phyloP scores from a whole-genome alignment of 176 grass and related monocot genomes.

The Poa annua region DNA sequence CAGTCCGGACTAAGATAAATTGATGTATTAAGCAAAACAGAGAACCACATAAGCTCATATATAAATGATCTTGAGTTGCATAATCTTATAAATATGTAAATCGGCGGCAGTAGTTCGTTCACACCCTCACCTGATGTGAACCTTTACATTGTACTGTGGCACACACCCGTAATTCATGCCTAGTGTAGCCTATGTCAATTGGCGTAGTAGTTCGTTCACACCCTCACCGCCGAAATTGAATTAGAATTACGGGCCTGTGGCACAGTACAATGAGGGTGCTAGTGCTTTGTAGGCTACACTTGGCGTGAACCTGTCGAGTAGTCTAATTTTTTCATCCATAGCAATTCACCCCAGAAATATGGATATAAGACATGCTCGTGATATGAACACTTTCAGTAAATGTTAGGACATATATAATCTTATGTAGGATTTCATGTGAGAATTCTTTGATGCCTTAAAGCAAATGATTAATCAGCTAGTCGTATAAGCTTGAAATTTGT shows the following conservation, averaged over 20 bases:
- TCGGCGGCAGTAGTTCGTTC: not conserved
- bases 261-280: not conserved
- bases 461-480: not conserved
- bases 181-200: no score
- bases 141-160: not conserved
- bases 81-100: not conserved
- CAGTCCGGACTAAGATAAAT: not conserved
- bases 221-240: not conserved
- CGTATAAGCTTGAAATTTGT: not conserved
- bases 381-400: not conserved
- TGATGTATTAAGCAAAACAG: not conserved
- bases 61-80: not conserved
- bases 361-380: not conserved
- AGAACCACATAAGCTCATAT: not conserved
- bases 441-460: slow-evolving; percentile 10
- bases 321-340: not conserved
- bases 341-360: not conserved
- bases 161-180: no score
- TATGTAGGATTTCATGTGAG: not conserved
- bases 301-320: not conserved
- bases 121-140: not conserved
- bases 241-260: not conserved
- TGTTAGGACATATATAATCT: not conserved
- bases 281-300: not conserved
- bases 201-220: no score